Evolutionary conservation across 805 yeast species (phyloP).

Genomic region (Cyberlindnera mississippiensis): DNA sequence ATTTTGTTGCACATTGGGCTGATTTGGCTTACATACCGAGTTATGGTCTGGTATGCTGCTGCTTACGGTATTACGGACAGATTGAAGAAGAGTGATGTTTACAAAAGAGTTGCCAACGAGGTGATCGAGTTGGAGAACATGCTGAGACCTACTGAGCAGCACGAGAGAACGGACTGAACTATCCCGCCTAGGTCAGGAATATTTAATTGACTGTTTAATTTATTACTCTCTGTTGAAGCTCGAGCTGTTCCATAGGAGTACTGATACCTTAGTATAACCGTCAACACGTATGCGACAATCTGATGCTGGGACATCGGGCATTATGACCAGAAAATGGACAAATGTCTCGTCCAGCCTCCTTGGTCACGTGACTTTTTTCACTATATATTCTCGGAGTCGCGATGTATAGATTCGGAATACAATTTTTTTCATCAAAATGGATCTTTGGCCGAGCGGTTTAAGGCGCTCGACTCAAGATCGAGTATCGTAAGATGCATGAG

Average conservation of each 20-base stretch:
- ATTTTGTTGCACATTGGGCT: constrained; percentile 13
- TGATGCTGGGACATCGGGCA: too few species aligned
- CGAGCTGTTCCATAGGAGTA: too few species aligned
- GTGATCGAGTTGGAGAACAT: constrained; percentile 24
- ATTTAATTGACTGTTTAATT: not conserved
- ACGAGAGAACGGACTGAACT: constrained; percentile 12
- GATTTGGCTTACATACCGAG: constrained; percentile 22
- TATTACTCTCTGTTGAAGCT: not conserved
- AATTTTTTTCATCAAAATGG: too few species aligned
- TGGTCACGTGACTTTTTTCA: too few species aligned
- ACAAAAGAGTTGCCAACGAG: constrained; percentile 23
- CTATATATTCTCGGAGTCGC: too few species aligned
- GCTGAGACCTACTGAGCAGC: constrained; percentile 8
- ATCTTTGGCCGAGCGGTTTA: constrained; percentile 26
- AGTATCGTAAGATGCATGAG: constrained; percentile 25
- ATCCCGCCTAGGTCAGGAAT: not conserved
- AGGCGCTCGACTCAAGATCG: constrained; percentile 26
- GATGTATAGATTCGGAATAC: too few species aligned
- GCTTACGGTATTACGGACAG: constrained; percentile 19
- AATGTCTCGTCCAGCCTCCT: too few species aligned
- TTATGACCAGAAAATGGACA: too few species aligned
- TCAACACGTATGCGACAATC: too few species aligned
- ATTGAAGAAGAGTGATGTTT: constrained; percentile 18
- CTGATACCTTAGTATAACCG: too few species aligned
- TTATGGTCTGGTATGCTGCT: constrained; percentile 21